phyloP scores from a whole-genome alignment of 1,284 basidiomycete genomes.

The Moniliella sp. region DNA sequence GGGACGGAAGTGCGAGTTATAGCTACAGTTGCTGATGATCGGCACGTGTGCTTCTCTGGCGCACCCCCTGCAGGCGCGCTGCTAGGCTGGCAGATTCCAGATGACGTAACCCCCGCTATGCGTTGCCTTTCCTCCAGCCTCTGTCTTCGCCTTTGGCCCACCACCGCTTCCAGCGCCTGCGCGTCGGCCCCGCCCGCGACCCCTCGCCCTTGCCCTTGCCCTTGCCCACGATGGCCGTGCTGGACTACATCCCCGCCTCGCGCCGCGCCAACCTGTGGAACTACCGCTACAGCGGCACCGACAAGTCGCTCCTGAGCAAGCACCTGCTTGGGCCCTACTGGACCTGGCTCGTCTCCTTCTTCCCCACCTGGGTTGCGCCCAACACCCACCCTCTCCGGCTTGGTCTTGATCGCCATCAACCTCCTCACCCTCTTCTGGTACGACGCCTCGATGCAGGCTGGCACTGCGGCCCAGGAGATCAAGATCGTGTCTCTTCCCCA shows the following conservation, averaged over 20 bases:
- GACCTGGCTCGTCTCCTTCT: constrained; percentile 77
- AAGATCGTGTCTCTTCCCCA: constrained; percentile 6
- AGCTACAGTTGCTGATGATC: too few relatives aligned
- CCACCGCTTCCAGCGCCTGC: not conserved
- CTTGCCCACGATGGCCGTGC: constrained; percentile 7
- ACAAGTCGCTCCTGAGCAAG: constrained; percentile 44
- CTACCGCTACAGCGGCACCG: constrained; percentile 43
- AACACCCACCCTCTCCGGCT: constrained; percentile 48
- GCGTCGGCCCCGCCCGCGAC: too few relatives aligned
- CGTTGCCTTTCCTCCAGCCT: too few relatives aligned
- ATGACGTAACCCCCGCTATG: too few relatives aligned
- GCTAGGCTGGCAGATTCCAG: too few relatives aligned
- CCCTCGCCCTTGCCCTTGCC: too few relatives aligned
- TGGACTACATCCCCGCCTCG: constrained; percentile 34
- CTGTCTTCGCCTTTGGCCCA: not conserved
- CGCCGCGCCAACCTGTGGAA: constrained; percentile 38
- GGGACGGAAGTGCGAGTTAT: too few relatives aligned
- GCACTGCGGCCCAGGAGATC: constrained; percentile 20
- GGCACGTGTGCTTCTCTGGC: too few relatives aligned
- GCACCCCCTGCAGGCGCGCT: too few relatives aligned
- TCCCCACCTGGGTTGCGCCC: constrained; percentile 68
- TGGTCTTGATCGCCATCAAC: constrained; percentile 62
- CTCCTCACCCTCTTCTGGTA: constrained; percentile 49
- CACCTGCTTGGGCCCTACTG: constrained; percentile 76
- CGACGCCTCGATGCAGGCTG: constrained; percentile 14